Base-by-base conservation (phyloP, 257 asterid genomes). In the Solanum sitiens region DNA sequence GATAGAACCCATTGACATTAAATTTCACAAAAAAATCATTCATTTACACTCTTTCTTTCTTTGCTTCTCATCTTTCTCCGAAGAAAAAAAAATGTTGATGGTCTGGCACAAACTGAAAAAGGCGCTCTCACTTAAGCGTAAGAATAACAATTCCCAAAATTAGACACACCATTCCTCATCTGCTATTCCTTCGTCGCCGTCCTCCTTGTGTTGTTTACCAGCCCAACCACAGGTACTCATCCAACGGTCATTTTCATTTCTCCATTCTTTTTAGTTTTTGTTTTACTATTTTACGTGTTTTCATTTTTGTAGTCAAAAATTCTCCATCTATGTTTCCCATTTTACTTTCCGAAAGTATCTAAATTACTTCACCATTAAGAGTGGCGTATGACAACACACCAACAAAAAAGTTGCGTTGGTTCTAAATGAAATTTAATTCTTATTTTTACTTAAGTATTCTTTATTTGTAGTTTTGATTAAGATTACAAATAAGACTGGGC, bases 21-120 rank as follows among this genome's bases (percentile, higher is more conserved):
- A n/a, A n/a, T n/a, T n/a, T n/a, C n/a, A n/a, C n/a, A n/a, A n/a
- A n/a, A 45, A 45, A 40, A 4, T 42, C 14, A 20, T 73, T 33
- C 25, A 73, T 13, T 73, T 73, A 3, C 37, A 35, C 27, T 20
- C 50, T 73, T 44, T 20, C 18, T 27, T 32, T 73, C 23, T 18
- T 10, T 74, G 9, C 27, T 37, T 21, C 50, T 37, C 82, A 74
- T 20, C 9, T 37, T 25, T 20, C 50, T 37, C 2, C 0, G 3
- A 3, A 21, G 12, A 21, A 73, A 33, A 20, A 2, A 30, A 90
- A 15, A 88, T 90, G 90, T 63, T 84, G 14, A 77, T 76, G 23
- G 2, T 79, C 53, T 88, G 90, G 89, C 87, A 70, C 73, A 88
- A 88, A 45, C 32, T 88, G 87, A 90, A 86, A 67, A 88, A 75